phyloP scores from a whole-genome alignment of 164 flowering plant genomes.

The Aristolochia contorta region DNA sequence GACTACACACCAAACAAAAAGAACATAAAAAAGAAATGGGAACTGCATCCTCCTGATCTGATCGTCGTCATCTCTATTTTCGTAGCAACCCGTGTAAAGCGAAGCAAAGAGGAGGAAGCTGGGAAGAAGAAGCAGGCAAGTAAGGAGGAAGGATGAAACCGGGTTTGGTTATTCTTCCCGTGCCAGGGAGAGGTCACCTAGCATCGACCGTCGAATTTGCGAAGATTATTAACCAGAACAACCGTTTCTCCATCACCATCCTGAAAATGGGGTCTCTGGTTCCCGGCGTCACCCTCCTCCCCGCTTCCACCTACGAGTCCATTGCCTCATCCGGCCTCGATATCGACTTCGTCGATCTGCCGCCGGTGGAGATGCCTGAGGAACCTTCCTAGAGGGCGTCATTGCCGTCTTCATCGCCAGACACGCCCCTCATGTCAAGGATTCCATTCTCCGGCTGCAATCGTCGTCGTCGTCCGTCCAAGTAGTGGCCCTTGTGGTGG shows the following conservation, averaged over 20 bases:
- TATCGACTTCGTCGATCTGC: slow-evolving; percentile 5
- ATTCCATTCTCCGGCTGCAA: background rate
- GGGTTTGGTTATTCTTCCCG: slow-evolving; percentile 1
- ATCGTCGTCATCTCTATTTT: no score
- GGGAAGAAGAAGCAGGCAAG: background rate
- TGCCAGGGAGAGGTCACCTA: slow-evolving; percentile 3
- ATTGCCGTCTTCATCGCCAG: background rate
- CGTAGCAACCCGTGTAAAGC: background rate
- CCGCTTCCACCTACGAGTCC: background rate
- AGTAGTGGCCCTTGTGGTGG: slow-evolving; percentile 12
- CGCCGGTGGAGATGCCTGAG: background rate
- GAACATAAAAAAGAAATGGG: no score
- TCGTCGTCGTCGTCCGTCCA: background rate
- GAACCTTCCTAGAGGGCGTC: background rate
- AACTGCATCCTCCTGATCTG: no score
- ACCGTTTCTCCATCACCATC: slow-evolving; percentile 8
- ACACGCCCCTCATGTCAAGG: slow-evolving; percentile 9
- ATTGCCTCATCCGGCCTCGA: slow-evolving; percentile 2
- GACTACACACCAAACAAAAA: no score
- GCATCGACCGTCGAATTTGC: slow-evolving; percentile 4
- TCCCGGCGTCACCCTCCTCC: background rate
- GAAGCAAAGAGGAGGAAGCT: background rate
- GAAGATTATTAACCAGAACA: background rate
- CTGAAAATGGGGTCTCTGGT: background rate
- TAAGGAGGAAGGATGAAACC: background rate